Conservation (phyloP, 106 monocot species). For the Iris macrosiphon region DNA sequence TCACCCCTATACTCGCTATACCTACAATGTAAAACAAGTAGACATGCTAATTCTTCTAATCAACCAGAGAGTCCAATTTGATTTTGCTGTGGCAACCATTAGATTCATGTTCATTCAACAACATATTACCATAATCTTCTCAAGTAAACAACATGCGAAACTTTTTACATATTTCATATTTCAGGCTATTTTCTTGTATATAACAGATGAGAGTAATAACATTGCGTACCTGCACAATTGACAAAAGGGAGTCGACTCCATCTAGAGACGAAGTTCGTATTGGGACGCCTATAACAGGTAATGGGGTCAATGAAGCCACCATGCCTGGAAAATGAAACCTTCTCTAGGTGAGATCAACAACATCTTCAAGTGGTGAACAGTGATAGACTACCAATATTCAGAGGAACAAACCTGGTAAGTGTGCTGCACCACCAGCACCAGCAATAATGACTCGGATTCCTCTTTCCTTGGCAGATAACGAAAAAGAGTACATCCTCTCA, state of each 20-base stretch:
- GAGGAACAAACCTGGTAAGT: slow-evolving; percentile 67
- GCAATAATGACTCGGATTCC: slow-evolving; percentile 87
- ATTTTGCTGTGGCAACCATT: too few relatives aligned
- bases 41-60: too few relatives aligned
- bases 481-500: slow-evolving; percentile 92
- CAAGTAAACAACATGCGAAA: too few relatives aligned
- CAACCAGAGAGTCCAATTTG: too few relatives aligned
- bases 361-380: background rate
- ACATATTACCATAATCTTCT: too few relatives aligned
- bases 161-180: too few relatives aligned
- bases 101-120: too few relatives aligned
- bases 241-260: slow-evolving; percentile 87
- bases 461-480: slow-evolving; percentile 69
- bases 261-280: slow-evolving; percentile 54
- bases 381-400: background rate
- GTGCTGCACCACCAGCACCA: slow-evolving; percentile 97
- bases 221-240: slow-evolving; percentile 74
- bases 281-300: slow-evolving; percentile 91
- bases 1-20: too few relatives aligned
- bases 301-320: slow-evolving; percentile 84
- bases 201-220: too few relatives aligned
- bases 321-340: slow-evolving; percentile 39
- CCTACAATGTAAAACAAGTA: too few relatives aligned
- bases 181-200: too few relatives aligned
- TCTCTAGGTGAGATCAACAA: background rate